Evolutionary conservation across 345 rosid species (phyloP).

Genomic region (Heritiera littoralis): DNA sequence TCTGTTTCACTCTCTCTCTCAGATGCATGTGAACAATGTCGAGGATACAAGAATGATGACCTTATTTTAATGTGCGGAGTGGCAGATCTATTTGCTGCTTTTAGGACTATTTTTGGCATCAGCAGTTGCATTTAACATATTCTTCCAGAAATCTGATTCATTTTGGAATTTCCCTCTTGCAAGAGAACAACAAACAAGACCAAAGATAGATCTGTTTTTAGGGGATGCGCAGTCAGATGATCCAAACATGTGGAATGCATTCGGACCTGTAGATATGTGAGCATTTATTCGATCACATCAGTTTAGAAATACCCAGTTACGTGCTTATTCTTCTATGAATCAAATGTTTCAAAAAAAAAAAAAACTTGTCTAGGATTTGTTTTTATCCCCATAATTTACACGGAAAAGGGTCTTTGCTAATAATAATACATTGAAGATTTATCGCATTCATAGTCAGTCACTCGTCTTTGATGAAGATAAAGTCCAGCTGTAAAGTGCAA

Average conservation of each 20-base stretch:
- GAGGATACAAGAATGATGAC: not conserved
- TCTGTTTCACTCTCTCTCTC: not conserved
- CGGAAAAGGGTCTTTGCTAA: not conserved
- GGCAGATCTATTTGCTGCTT: constrained; percentile 86
- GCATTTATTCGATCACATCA: constrained; percentile 1
- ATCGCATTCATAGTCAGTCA: not conserved
- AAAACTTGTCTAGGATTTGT: not conserved
- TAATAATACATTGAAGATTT: constrained; percentile 5
- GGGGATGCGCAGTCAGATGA: constrained; percentile 74
- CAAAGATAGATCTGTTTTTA: constrained; percentile 50
- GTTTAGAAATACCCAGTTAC: not conserved
- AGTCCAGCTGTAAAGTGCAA: too few relatives aligned
- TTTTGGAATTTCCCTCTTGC: constrained; percentile 75
- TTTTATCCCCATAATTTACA: not conserved
- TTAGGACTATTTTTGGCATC: constrained; percentile 83
- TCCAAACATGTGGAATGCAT: constrained; percentile 18
- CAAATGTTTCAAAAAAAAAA: not conserved
- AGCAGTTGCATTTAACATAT: constrained; percentile 65
- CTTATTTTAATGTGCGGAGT: constrained; percentile 52
- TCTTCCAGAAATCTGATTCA: constrained; percentile 83
- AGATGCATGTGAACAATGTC: not conserved
- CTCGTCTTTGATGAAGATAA: too few relatives aligned
- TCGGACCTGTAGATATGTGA: constrained; percentile 68
- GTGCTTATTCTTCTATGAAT: not conserved
- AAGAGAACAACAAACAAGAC: constrained; percentile 50